Conservation (phyloP, 1,284 basidiomycete species). For the Rhizopogon hawkerae region DNA sequence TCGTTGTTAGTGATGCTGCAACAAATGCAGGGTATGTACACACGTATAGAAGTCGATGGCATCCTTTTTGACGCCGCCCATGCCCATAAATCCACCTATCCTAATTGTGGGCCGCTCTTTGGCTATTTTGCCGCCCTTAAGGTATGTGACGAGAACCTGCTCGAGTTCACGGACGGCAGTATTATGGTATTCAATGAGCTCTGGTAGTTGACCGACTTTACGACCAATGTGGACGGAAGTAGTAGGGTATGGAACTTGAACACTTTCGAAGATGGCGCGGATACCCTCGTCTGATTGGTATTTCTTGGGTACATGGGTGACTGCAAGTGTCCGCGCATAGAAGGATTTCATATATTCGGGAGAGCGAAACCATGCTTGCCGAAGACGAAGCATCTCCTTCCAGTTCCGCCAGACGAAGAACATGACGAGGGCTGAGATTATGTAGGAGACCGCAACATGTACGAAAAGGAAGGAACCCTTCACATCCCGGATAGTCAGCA, state of each 20-base stretch:
- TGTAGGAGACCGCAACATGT: conserved; percentile 57
- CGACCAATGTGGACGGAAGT: conserved; percentile 68
- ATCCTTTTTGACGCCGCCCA: conserved; percentile 62
- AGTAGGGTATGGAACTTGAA: conserved; percentile 67
- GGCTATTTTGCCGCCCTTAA: conserved; percentile 59
- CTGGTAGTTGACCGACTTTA: conserved; percentile 56
- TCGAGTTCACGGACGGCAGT: conserved; percentile 71
- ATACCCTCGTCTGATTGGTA: conserved; percentile 66
- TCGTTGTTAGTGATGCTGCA: conserved; percentile 11
- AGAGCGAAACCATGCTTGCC: conserved; percentile 55
- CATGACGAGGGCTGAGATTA: conserved; percentile 49
- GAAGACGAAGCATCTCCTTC: conserved; percentile 51
- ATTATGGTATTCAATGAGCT: conserved; percentile 71
- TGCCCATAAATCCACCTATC: conserved; percentile 59
- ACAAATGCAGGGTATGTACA: conserved; percentile 15
- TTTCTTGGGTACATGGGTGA: conserved; percentile 57
- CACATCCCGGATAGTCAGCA: conserved; percentile 64
- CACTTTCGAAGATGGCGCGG: conserved; percentile 50
- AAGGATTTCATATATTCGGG: conserved; percentile 58
- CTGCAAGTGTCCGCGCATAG: conserved; percentile 57
- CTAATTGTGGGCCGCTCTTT: conserved; percentile 60
- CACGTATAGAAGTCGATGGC: conserved; percentile 68
- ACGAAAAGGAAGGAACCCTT: conserved; percentile 50
- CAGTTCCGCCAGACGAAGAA: conserved; percentile 57
- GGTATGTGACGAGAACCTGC: conserved; percentile 64